Percentiles rank a stretch among this genome's conserved stretches.
Conservation (phyloP, 2,329 filamentous ascomycete genomes). For the Aureobasidium melanogenum region DNA sequence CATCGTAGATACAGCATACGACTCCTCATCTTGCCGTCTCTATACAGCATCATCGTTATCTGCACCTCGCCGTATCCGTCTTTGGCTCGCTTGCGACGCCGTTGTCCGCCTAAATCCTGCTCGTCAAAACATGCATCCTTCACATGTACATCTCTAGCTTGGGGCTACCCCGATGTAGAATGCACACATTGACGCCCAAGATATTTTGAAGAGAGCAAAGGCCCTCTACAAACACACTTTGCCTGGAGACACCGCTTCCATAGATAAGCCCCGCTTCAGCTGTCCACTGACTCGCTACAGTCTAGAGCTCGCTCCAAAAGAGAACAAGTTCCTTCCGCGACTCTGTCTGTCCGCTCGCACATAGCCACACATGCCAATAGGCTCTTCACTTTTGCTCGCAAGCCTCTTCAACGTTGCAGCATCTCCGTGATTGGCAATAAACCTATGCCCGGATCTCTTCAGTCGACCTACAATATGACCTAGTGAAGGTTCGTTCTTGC, state of each 20-base stretch:
- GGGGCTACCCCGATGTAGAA: background rate
- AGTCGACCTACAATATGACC: slow-evolving; percentile 48
- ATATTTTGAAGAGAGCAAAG: background rate
- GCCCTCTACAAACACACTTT: background rate
- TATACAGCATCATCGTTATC: background rate
- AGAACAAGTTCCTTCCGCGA: slow-evolving; percentile 33
- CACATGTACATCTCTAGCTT: background rate
- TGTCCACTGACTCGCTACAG: background rate
- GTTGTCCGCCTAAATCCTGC: background rate
- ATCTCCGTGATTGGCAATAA: slow-evolving; percentile 50
- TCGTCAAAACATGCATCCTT: background rate
- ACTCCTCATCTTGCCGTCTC: background rate
- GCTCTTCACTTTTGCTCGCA: slow-evolving; percentile 35
- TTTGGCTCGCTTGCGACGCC: background rate
- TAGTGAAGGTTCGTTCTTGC: slow-evolving; percentile 39
- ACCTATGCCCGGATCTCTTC: slow-evolving; percentile 35
- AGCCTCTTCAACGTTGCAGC: slow-evolving; percentile 39
- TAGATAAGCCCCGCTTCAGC: background rate
- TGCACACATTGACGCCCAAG: background rate
- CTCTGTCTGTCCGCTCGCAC: slow-evolving; percentile 28
- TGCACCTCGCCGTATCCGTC: background rate
- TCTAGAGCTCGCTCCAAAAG: background rate
- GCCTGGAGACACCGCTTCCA: background rate
- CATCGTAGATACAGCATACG: background rate
- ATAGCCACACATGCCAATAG: slow-evolving; percentile 40